Percentiles rank a stretch among this genome's conserved stretches.
Evolutionary conservation across 768 basidiomycete genomes (phyloP).

Genomic region (Russula brevipes): DNA sequence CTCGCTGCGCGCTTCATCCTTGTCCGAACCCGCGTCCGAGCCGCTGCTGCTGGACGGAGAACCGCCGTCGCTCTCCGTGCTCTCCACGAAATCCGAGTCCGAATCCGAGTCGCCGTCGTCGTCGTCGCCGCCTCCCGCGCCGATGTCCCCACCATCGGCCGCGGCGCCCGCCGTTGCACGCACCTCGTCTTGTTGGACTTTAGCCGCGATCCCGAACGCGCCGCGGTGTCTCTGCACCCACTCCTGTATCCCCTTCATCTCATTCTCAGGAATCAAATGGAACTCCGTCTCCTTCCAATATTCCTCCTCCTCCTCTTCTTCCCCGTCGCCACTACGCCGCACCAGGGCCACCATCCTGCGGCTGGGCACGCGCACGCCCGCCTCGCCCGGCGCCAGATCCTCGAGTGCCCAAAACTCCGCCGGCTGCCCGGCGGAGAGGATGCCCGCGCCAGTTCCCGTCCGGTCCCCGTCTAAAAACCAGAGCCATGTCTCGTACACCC

Average conservation of each 20-base stretch:
- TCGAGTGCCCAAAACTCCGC: slow-evolving; percentile 70
- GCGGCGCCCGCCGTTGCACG: not conserved
- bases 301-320: slow-evolving; percentile 34
- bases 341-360: slow-evolving; percentile 55
- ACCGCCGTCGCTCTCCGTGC: slow-evolving; percentile 40
- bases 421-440: slow-evolving; percentile 72
- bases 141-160: not conserved
- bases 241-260: slow-evolving; percentile 56
- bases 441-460: slow-evolving; percentile 36
- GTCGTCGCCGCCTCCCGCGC: not conserved
- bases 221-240: slow-evolving; percentile 60
- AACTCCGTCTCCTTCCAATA: slow-evolving; percentile 51
- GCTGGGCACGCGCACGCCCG: slow-evolving; percentile 44
- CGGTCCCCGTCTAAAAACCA: slow-evolving; percentile 52
- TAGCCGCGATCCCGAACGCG: slow-evolving; percentile 40
- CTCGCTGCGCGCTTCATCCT: slow-evolving; percentile 24
- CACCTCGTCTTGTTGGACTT: not conserved
- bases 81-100: slow-evolving; percentile 16
- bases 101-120: too few species aligned
- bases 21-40: slow-evolving; percentile 24
- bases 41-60: slow-evolving; percentile 18
- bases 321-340: slow-evolving; percentile 31
- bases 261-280: slow-evolving; percentile 63
- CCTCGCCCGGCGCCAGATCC: slow-evolving; percentile 47
- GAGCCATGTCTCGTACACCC: slow-evolving; percentile 64